phyloP scores from a whole-genome alignment of 768 basidiomycete genomes.

The Pisolithus microcarpus region DNA sequence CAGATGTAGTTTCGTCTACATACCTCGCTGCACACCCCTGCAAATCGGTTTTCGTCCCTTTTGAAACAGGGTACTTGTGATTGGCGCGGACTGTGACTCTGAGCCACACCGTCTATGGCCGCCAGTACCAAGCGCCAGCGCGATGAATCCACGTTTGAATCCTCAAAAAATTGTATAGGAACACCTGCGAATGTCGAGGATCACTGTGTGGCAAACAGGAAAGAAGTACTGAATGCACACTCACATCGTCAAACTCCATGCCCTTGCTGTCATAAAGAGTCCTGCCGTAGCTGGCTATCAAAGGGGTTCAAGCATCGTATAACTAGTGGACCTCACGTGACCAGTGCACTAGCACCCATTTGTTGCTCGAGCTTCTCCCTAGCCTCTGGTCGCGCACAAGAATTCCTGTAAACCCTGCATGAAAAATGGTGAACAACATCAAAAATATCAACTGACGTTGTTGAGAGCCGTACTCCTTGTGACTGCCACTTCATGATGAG shows the following conservation, averaged over 20 bases:
- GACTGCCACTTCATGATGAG: too few relatives aligned
- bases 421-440: neutral
- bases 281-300: constrained; percentile 6
- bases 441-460: constrained; percentile 42
- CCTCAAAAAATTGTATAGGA: constrained; percentile 72
- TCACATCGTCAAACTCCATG: constrained; percentile 1
- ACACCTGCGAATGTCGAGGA: constrained; percentile 37
- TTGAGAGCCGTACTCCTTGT: constrained; percentile 53
- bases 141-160: constrained; percentile 42
- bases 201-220: neutral
- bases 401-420: constrained; percentile 39
- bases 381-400: constrained; percentile 58
- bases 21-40: constrained; percentile 54
- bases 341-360: constrained; percentile 51
- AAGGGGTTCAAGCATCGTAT: constrained; percentile 11
- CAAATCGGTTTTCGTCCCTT: constrained; percentile 24
- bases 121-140: constrained; percentile 60
- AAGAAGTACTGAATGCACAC: too few relatives aligned
- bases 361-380: constrained; percentile 40
- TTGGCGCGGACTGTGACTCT: constrained; percentile 5
- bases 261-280: constrained; percentile 28
- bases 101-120: constrained; percentile 20
- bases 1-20: neutral
- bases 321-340: constrained; percentile 35
- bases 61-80: constrained; percentile 38